Percentiles rank a stretch among this genome's conserved stretches.
Evolutionary conservation across 306 rosid species (phyloP).

Genomic region (Trichosanthes cucumerina): DNA sequence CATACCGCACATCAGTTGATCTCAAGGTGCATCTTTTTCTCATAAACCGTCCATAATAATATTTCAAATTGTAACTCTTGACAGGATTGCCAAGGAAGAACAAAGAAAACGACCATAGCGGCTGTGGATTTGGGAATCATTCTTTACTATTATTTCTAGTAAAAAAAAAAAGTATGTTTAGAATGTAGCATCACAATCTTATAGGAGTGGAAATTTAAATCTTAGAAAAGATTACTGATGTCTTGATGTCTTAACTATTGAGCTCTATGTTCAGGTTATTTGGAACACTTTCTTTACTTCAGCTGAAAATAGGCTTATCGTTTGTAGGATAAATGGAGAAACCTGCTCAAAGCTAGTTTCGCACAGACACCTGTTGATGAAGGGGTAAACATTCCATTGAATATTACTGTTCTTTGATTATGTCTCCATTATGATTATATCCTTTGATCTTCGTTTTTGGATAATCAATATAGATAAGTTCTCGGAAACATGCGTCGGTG

Average conservation of each 20-base stretch:
- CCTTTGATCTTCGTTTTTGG: not conserved
- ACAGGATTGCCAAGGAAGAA: not conserved
- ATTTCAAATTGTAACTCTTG: not conserved
- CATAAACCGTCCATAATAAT: not conserved
- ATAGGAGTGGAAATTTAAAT: too few species aligned
- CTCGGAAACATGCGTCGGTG: slow-evolving; percentile 63
- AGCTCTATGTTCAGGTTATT: not conserved
- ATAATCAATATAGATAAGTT: slow-evolving; percentile 37
- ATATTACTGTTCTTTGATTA: not conserved
- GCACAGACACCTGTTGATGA: slow-evolving; percentile 68
- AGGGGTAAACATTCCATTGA: slow-evolving; percentile 36
- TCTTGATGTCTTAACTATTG: not conserved
- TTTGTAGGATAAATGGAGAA: slow-evolving; percentile 98
- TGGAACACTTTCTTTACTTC: not conserved
- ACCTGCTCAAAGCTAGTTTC: slow-evolving; percentile 83
- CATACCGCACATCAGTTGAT: slow-evolving; percentile 96
- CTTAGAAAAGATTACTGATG: too few species aligned
- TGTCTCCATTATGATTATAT: not conserved
- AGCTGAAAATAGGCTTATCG: slow-evolving; percentile 13
- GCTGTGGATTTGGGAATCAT: not conserved
- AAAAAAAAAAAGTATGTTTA: not conserved
- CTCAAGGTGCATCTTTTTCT: slow-evolving; percentile 52
- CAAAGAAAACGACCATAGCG: not conserved
- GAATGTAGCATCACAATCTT: not conserved
- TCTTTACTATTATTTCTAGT: not conserved